phyloP scores from a whole-genome alignment of 768 basidiomycete genomes.

The Lepiota venenata region DNA sequence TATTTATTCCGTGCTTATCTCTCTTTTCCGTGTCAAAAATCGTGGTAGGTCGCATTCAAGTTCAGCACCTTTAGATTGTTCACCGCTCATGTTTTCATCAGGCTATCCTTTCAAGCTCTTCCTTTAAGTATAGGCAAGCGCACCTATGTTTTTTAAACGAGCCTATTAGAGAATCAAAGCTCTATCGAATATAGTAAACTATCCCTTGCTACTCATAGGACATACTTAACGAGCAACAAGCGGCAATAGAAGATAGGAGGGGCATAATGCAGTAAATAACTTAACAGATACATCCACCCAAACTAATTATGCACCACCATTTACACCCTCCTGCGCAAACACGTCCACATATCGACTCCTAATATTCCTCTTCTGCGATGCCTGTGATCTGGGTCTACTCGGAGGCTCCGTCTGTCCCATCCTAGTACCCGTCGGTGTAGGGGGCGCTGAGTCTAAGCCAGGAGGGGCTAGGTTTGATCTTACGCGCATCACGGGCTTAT shows the following conservation, averaged over 20 bases:
- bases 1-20: constrained; percentile 83
- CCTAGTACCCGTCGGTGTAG: constrained; percentile 44
- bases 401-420: constrained; percentile 48
- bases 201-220: constrained; percentile 2
- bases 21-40: constrained; percentile 90
- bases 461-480: constrained; percentile 65
- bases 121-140: constrained; percentile 34
- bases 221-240: constrained; percentile 1
- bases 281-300: constrained; percentile 16
- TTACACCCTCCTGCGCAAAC: constrained; percentile 54
- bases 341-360: constrained; percentile 89
- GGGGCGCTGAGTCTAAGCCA: constrained; percentile 40
- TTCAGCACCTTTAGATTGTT: background rate
- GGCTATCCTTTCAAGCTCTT: constrained; percentile 83
- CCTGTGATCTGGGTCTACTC: constrained; percentile 52
- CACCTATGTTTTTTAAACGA: constrained; percentile 9
- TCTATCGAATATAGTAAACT: constrained; percentile 14
- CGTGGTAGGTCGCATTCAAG: constrained; percentile 48
- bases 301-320: constrained; percentile 16
- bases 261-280: constrained; percentile 10
- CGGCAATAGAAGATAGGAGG: constrained; percentile 8
- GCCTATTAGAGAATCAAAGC: background rate
- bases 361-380: constrained; percentile 65
- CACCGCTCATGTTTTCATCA: constrained; percentile 20
- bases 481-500: constrained; percentile 46